Evolutionary conservation across 164 flowering plant genomes (phyloP).

Genomic region (Magnolia kwangsiensis): DNA sequence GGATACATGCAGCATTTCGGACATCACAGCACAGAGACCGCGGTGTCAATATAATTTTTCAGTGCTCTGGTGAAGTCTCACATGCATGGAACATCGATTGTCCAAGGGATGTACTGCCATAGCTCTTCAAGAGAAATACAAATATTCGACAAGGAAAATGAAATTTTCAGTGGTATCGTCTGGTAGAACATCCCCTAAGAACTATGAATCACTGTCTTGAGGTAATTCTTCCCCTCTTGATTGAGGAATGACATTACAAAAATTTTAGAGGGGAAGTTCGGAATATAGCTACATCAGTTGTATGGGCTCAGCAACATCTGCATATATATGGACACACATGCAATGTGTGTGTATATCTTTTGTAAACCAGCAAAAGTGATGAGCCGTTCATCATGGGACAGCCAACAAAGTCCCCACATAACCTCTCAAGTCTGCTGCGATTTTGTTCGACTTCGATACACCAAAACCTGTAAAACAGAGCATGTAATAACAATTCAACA

Average conservation of each 20-base stretch:
- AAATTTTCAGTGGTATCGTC: background rate
- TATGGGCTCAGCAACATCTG: background rate
- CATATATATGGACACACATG: background rate
- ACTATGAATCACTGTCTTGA: background rate
- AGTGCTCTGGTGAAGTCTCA: too few species aligned
- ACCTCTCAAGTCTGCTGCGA: background rate
- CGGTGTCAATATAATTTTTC: too few species aligned
- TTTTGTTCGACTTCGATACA: background rate
- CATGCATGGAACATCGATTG: too few species aligned
- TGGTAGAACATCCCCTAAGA: background rate
- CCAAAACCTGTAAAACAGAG: background rate
- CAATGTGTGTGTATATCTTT: background rate
- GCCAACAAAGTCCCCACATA: background rate
- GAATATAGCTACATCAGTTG: background rate
- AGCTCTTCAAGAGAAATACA: too few species aligned
- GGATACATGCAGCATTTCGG: too few species aligned
- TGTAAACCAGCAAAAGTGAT: background rate
- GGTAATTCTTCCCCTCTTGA: background rate
- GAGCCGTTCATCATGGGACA: background rate
- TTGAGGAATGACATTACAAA: background rate
- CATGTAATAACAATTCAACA: background rate
- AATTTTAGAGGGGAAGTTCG: background rate
- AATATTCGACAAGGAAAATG: background rate
- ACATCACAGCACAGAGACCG: too few species aligned
- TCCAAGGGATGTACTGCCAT: too few species aligned